phyloP scores from a whole-genome alignment of 2,329 filamentous ascomycete genomes.

The Macrophomina tecta region DNA sequence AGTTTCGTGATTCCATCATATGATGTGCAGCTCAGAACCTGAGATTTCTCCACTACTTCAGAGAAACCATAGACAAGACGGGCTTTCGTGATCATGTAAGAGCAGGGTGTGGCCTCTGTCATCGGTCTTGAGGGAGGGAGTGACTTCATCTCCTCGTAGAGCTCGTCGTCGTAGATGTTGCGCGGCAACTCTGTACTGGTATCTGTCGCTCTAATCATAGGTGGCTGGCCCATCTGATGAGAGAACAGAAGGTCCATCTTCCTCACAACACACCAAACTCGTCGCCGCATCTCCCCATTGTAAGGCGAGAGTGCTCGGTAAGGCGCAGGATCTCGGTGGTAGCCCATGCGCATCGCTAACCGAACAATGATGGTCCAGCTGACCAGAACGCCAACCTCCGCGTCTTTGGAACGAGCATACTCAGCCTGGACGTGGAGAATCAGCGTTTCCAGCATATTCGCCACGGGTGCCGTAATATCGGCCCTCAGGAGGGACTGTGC shows the following conservation, averaged over 20 bases:
- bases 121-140: constrained; percentile 71
- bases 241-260: constrained; percentile 80
- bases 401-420: constrained; percentile 74
- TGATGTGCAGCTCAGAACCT: constrained; percentile 65
- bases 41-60: constrained; percentile 71
- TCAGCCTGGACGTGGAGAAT: constrained; percentile 78
- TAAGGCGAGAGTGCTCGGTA: constrained; percentile 75
- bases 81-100: constrained; percentile 79
- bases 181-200: constrained; percentile 77
- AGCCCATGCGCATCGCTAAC: constrained; percentile 74
- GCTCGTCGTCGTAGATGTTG: constrained; percentile 83
- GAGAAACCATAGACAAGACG: constrained; percentile 72
- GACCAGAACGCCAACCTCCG: constrained; percentile 70
- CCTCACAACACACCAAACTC: constrained; percentile 70
- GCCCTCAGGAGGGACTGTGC: constrained; percentile 78
- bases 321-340: constrained; percentile 78
- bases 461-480: constrained; percentile 77
- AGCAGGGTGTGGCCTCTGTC: constrained; percentile 75
- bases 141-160: constrained; percentile 70
- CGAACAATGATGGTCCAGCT: constrained; percentile 65
- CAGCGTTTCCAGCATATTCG: constrained; percentile 79
- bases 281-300: constrained; percentile 73
- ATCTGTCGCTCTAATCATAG: constrained; percentile 75
- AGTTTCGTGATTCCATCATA: constrained; percentile 68
- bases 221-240: constrained; percentile 66